Evolutionary conservation across 495 filamentous ascomycete genomes (phyloP), one percentile per base, ranked within the genome.

Genomic region (Podospora bellae-mahoneyi): DNA sequence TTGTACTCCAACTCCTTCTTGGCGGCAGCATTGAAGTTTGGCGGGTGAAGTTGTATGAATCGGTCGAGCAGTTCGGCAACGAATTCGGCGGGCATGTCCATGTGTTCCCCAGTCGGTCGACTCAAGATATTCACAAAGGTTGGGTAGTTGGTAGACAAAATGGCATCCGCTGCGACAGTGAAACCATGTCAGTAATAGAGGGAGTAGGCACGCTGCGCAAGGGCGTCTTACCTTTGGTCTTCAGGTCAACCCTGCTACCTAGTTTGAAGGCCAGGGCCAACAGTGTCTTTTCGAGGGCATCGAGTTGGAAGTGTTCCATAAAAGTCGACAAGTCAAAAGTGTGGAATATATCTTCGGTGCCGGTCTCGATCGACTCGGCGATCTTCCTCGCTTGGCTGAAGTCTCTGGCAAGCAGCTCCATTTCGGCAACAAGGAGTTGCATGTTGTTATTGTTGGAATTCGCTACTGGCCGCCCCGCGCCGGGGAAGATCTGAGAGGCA

Each of bases 251-350:
- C 72, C 90, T 92, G 65, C 85, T 84, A 7, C 88, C 90, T 44
- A 88, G 86, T 77, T 94, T 95, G 74, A 96, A 96, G 4, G 94
- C 92, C 60, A 97, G 81, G 28, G 93, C 92, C 57, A 99, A 83
- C n/a, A 94, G 83, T 19, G 91, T 90, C 83, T 96, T 96, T 73
- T 92, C 85, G 18, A 97, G 73, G 9, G 92, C 87, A 78, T 97
- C 92, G 44, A 99, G 84, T 69, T 93, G 90, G 82, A 98, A 97
- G 75, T 97, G 93, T 64, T 93, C 90, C 83, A 97, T 86, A 72
- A 99, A 98, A 4, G 89, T 91, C 4, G 92, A 90, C 13, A 98
- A 84, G 74, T 98, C 94, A 71, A 98, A 97, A 74, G 98, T 93
- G 57, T 91, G 89, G 78, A 97, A 97, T 30, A 97, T 87, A 71